Evolutionary conservation across 352 stramenopile species (phyloP), one percentile per base, ranked within the genome.

Genomic region (Phytophthora ohioensis): DNA sequence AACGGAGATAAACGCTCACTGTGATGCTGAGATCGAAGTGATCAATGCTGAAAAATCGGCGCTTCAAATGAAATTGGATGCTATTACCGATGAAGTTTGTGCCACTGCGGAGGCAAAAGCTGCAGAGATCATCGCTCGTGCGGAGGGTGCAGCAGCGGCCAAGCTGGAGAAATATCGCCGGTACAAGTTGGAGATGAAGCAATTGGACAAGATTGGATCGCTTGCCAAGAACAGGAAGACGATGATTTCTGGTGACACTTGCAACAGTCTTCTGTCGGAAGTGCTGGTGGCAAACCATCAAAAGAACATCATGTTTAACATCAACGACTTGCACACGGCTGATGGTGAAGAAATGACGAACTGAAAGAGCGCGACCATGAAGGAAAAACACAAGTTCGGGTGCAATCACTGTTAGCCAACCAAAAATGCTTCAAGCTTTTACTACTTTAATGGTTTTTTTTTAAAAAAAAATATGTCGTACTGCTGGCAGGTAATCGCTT

Each of bases 271-370:
- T 31, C 57, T 90, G 9, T 76, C 82, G 6, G 82, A 91, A 62
- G 72, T 90, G 58, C 70, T 90, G 57, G 78, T 88, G 15, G 80
- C 80, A 9, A 85, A 91, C 57, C 79, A 76, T 27, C 78, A 91
- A 56, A 71, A 64, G 42, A 85, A 79, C 36, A 49, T 91, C 2
- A 73, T 90, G 49, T 57, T 91, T 6, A 88, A 86, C 48, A 27
- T 85, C 31, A 76, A 76, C 7, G 57, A 48, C n/a, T 35, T 65
- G 8, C n/a, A 1, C 41, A 46, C 15, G 39, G 7, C 41, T 13
- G 21, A 27, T 46, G 11, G 17, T 6, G 39, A 17, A 8, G 41
- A 27, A 46, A 27, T 27, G 21, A 27, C 21, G 21, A 27, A 27
- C 1, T 27, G 21, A n/a, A 27, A 46, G 13, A 46, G 10, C 5